Conservation (phyloP, 441 rosid genomes). For the Brassica hybrid region DNA sequence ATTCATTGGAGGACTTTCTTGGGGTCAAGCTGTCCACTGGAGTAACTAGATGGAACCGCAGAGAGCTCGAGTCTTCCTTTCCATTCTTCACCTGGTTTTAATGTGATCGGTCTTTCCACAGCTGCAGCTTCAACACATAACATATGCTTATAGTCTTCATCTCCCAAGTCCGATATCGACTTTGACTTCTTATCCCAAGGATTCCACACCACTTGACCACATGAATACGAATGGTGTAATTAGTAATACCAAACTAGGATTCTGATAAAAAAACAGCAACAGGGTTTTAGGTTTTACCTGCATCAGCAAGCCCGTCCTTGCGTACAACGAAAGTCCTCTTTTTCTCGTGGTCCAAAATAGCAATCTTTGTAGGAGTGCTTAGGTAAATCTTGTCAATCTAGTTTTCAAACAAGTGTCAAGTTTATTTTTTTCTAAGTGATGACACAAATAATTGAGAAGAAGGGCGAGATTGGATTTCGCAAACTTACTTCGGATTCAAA, state of each 20-base stretch:
- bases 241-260: background rate
- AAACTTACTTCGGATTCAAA: conserved; percentile 84
- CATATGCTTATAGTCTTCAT: conserved; percentile 93
- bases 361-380: conserved; percentile 90
- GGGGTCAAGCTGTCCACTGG: conserved; percentile 96
- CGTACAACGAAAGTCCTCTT: conserved; percentile 90
- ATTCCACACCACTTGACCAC: conserved; percentile 85
- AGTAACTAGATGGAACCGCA: conserved; percentile 92
- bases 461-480: conserved; percentile 9
- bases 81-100: conserved; percentile 98
- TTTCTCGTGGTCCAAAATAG: conserved; percentile 89
- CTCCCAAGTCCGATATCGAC: conserved; percentile 84
- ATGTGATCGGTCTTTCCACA: conserved; percentile 75
- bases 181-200: conserved; percentile 96
- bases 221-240: conserved; percentile 1
- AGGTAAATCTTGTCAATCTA: conserved; percentile 86
- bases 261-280: conserved; percentile 3
- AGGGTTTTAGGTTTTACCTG: conserved; percentile 57
- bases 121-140: conserved; percentile 93
- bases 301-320: conserved; percentile 95
- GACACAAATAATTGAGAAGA: background rate
- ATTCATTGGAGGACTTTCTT: conserved; percentile 61
- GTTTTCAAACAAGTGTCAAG: conserved; percentile 24
- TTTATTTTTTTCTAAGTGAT: conserved; percentile 10
- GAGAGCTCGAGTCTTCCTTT: conserved; percentile 89